Evolutionary conservation across 805 yeast genomes (phyloP), one percentile per base, ranked within the genome.

Genomic region (Lachancea waltii): DNA sequence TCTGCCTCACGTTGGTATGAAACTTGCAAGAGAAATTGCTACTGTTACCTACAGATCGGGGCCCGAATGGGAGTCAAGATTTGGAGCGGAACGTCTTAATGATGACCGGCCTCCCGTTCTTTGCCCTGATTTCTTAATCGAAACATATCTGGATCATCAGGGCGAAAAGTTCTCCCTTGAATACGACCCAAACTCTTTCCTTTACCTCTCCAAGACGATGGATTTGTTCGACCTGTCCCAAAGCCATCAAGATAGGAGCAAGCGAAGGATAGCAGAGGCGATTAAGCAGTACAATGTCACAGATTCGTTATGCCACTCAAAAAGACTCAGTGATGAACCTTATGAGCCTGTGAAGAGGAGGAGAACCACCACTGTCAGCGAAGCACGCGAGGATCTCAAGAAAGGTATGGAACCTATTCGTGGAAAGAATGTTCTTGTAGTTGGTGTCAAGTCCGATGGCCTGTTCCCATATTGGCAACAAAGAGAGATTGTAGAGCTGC

Each of bases 381-480:
- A 78, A 42, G 67, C 81, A 2, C 62, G 65, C 15, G 54, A 62
- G 4, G 96, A 89, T 56, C 66, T 89, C 28, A 60, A 68, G 16
- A 61, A 66, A 14, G 97, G 97, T 2, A 64, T 89, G 68, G 51
- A 56, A 21, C 73, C 74, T 19, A 65, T 89, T 40, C 68, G 81
- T 1, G 68, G 79, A 46, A 76, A 78, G 43, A 78, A 82, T 23
- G 70, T 84, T 3, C 66, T 89, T 40, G 85, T 89, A 3, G 72
- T 89, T 36, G 97, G 97, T 8, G 96, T 87, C n/a, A 92, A 85
- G 54, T 81, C 92, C 1, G 97, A 89, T 57, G 83, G 84, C 28
- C 68, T 89, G 36, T 89, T 89, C 68, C 97, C 97, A 1, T 85
- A 81, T 25, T 85, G 95, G 95, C 97, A 89, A 64, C 97, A 89